A percentile compares a stretch with the other conserved stretches of the same genome.
Evolutionary conservation across 2,329 filamentous ascomycete species (phyloP).

Genomic region (Passalora sequoiae): DNA sequence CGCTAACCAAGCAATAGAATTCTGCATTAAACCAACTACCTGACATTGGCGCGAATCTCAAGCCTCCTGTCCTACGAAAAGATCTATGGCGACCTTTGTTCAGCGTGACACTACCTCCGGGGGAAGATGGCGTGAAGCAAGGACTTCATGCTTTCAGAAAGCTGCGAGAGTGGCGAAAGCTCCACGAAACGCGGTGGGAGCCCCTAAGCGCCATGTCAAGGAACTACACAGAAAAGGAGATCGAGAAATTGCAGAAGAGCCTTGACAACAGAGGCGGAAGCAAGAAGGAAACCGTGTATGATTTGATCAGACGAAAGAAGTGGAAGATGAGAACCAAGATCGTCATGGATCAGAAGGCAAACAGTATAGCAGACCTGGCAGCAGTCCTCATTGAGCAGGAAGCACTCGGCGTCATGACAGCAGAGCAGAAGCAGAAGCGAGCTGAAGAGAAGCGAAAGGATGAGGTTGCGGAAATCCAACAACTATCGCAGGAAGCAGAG

Average conservation of each 20-base stretch:
- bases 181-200: constrained; percentile 54
- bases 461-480: constrained; percentile 20
- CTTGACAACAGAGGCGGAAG: constrained; percentile 29
- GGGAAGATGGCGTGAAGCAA: constrained; percentile 31
- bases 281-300: constrained; percentile 30
- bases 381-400: constrained; percentile 51
- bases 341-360: constrained; percentile 62
- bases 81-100: constrained; percentile 60
- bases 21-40: constrained; percentile 53
- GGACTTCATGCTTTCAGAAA: constrained; percentile 54
- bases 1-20: too few species aligned
- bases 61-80: constrained; percentile 53
- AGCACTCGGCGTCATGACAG: constrained; percentile 29
- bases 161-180: constrained; percentile 55
- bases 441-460: constrained; percentile 9
- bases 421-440: constrained; percentile 17
- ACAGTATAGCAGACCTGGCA: constrained; percentile 56
- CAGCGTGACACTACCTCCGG: constrained; percentile 51
- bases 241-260: constrained; percentile 40
- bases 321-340: constrained; percentile 49
- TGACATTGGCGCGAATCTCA: constrained; percentile 60
- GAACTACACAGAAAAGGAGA: constrained; percentile 36
- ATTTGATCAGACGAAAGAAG: constrained; percentile 33
- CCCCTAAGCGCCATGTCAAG: constrained; percentile 31
- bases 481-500: constrained; percentile 16